Evolutionary conservation across 106 monocot genomes (phyloP), one percentile per base, ranked within the genome.

Genomic region (Acorus calamus): DNA sequence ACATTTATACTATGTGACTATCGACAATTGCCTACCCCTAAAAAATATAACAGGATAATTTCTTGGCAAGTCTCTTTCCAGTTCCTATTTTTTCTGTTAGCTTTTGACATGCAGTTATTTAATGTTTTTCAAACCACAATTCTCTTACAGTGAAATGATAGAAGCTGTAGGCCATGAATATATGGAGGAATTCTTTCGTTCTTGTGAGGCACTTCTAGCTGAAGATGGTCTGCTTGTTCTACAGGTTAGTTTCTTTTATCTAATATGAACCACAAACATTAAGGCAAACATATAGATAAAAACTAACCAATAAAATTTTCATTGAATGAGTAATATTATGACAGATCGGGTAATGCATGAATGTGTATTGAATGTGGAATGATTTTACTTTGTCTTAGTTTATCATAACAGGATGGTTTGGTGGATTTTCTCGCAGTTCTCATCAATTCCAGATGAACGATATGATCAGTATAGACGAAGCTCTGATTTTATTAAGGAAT

Each of bases 101-200:
- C 3, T 28, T 41, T 8, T 55, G 2, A 28, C 28, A 28, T 28
- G 28, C 28, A 28, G 28, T 0, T 0, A 28, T 28, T 28, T 28
- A 28, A 28, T 28, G 28, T 28, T 28, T 54, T 58, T 50, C 48
- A 50, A n/a, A 70, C 62, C 14, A 57, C 57, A 49, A 56, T 45
- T 46, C 10, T 65, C 11, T 57, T 80, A 44, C 74, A 88, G 91
- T 75, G 96, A 92, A 76, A 96, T 96, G 94, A 81, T 96, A 28
- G 94, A 96, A 82, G 78, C 61, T 47, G 90, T 96, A 48, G 94
- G 94, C 6, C 94, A 96, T 77, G 94, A 96, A 79, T 96, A 85
- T 83, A 69, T 96, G 77, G 94, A 78, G 42, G 84, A 87, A 8
- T 96, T 96, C 78, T 96, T 96, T 71, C 67, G 78, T 13, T 87